A percentile compares a stretch with the other conserved stretches of the same genome.
Conservation (phyloP, 768 basidiomycete genomes). For the Suillus variegatus region DNA sequence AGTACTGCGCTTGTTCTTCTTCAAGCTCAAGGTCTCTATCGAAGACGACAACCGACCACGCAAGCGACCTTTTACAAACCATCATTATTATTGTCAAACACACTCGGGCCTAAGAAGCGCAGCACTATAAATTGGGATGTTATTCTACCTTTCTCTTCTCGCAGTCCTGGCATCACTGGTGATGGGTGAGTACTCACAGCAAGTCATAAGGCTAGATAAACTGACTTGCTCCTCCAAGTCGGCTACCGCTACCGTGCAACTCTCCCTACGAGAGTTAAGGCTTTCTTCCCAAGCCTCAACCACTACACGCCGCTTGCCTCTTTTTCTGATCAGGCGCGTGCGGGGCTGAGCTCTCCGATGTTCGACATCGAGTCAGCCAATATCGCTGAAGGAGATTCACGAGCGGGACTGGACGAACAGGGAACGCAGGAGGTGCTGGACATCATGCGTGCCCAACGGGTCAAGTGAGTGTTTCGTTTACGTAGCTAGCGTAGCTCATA, state of each 20-base stretch:
- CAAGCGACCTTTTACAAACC: neutral
- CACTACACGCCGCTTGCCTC: constrained; percentile 75
- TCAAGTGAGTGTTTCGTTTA: constrained; percentile 64
- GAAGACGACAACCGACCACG: constrained; percentile 1
- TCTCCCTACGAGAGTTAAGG: constrained; percentile 65
- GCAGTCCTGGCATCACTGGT: constrained; percentile 59
- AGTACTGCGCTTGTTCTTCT: neutral
- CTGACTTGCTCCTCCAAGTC: constrained; percentile 43
- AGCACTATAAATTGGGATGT: constrained; percentile 40
- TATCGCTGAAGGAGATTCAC: constrained; percentile 74
- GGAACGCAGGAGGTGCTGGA: constrained; percentile 88
- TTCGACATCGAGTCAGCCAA: constrained; percentile 88
- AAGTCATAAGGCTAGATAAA: neutral
- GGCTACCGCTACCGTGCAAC: constrained; percentile 74
- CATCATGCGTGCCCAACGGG: constrained; percentile 84
- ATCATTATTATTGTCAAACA: neutral
- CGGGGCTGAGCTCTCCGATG: constrained; percentile 73
- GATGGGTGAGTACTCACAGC: constrained; percentile 54
- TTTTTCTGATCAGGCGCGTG: constrained; percentile 77
- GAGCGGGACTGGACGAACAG: constrained; percentile 82
- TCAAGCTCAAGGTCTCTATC: neutral
- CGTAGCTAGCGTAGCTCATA: constrained; percentile 4
- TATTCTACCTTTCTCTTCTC: constrained; percentile 68
- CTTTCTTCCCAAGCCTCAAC: constrained; percentile 57
- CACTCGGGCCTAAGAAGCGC: neutral